phyloP scores from a whole-genome alignment of 495 filamentous ascomycete species.

The Penicillium robsamsonii region DNA sequence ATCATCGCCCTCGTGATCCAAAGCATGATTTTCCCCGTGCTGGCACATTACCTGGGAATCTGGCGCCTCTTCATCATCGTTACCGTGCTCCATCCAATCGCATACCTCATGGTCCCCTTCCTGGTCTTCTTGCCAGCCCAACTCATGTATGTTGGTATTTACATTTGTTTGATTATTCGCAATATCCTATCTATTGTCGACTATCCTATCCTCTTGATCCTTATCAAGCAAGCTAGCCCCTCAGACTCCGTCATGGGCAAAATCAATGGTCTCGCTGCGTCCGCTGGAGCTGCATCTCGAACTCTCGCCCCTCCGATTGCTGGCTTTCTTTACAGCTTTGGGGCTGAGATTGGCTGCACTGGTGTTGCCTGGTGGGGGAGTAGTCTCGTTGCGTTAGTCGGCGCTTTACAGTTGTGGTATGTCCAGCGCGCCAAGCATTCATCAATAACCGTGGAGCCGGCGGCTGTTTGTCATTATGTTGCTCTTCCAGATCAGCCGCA shows the following conservation, averaged over 20 bases:
- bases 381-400: slow-evolving; percentile 63
- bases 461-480: slow-evolving; percentile 28
- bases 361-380: slow-evolving; percentile 79
- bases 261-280: slow-evolving; percentile 79
- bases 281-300: slow-evolving; percentile 71
- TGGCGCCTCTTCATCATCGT: slow-evolving; percentile 71
- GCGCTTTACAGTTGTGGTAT: slow-evolving; percentile 66
- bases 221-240: slow-evolving; percentile 81
- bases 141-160: slow-evolving; percentile 65
- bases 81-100: slow-evolving; percentile 71
- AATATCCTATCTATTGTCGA: slow-evolving; percentile 75
- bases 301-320: slow-evolving; percentile 75
- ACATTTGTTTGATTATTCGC: slow-evolving; percentile 65
- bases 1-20: slow-evolving; percentile 77
- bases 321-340: slow-evolving; percentile 70
- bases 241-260: slow-evolving; percentile 64
- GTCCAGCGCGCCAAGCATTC: slow-evolving; percentile 53
- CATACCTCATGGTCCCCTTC: slow-evolving; percentile 72
- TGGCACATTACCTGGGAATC: slow-evolving; percentile 70
- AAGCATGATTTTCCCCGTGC: slow-evolving; percentile 68
- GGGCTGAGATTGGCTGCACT: slow-evolving; percentile 64
- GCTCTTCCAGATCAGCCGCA: slow-evolving; percentile 23
- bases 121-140: slow-evolving; percentile 60
- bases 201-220: slow-evolving; percentile 75
- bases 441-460: slow-evolving; percentile 37